Conservation (phyloP, 768 basidiomycete species). For the Fomitopsis serialis region DNA sequence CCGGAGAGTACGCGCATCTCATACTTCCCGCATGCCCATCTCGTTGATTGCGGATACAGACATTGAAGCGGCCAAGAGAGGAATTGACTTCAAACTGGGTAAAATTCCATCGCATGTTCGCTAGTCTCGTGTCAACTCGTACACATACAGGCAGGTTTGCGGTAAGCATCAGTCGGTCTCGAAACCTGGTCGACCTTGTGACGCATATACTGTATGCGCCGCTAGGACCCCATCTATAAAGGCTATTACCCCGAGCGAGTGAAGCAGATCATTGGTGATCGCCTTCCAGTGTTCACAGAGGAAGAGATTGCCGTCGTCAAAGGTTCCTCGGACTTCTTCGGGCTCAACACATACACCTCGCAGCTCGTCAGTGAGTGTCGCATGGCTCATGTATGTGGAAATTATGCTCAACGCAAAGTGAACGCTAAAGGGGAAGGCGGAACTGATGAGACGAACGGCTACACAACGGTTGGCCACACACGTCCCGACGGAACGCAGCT, state of each 20-base stretch:
- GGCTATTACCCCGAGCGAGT: slow-evolving; percentile 62
- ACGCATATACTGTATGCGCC: not conserved
- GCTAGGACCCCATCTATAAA: slow-evolving; percentile 63
- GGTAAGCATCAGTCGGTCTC: slow-evolving; percentile 20
- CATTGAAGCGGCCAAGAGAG: slow-evolving; percentile 34
- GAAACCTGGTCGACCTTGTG: slow-evolving; percentile 16
- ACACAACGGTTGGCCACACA: slow-evolving; percentile 55
- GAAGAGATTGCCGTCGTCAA: slow-evolving; percentile 54
- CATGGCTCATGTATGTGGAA: not conserved
- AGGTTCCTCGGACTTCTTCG: slow-evolving; percentile 67
- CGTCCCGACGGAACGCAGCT: slow-evolving; percentile 59
- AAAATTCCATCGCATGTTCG: slow-evolving; percentile 3
- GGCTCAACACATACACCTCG: slow-evolving; percentile 70
- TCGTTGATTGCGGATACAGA: slow-evolving; percentile 18
- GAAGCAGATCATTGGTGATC: slow-evolving; percentile 48
- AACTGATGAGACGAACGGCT: slow-evolving; percentile 58
- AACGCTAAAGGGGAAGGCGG: slow-evolving; percentile 47
- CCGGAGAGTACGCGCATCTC: slow-evolving; percentile 51
- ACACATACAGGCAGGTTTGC: slow-evolving; percentile 41
- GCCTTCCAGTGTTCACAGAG: slow-evolving; percentile 52
- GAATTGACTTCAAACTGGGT: slow-evolving; percentile 38
- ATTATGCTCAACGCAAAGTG: too few relatives aligned
- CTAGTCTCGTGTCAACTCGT: not conserved
- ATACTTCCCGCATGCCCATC: not conserved
- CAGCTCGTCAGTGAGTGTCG: slow-evolving; percentile 48